phyloP scores from a whole-genome alignment of 495 filamentous ascomycete species.

The Talaromyces thailandensis region DNA sequence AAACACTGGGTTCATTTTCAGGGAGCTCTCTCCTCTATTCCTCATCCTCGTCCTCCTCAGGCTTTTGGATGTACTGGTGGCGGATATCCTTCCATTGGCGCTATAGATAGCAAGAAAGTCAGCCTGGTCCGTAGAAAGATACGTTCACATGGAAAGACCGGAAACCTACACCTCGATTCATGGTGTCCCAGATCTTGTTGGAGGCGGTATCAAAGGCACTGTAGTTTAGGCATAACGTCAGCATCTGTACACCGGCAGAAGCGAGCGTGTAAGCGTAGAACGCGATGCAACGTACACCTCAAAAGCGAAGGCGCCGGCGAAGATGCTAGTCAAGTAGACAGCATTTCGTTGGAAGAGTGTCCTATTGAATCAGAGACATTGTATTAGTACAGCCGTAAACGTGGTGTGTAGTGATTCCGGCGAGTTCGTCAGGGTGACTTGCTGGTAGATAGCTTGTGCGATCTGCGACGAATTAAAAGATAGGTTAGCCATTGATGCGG shows the following conservation, averaged over 20 bases:
- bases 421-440: not conserved
- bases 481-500: conserved; percentile 1
- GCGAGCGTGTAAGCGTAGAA: conserved; percentile 1
- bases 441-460: conserved; percentile 13
- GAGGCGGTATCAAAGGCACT: conserved; percentile 71
- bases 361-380: conserved; percentile 38
- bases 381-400: conserved; percentile 11
- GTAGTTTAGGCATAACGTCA: conserved; percentile 7
- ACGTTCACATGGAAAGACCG: not conserved
- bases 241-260: not conserved
- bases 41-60: conserved; percentile 48
- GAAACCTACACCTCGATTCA: conserved; percentile 78
- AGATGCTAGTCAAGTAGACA: conserved; percentile 77
- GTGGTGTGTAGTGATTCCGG: not conserved
- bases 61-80: conserved; percentile 62
- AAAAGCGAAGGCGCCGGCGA: conserved; percentile 79
- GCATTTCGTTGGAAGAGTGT: conserved; percentile 75
- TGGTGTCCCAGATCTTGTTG: conserved; percentile 77
- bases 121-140: not conserved
- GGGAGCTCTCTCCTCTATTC: conserved; percentile 18
- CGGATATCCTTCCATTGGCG: conserved; percentile 99
- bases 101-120: conserved; percentile 31
- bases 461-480: conserved; percentile 5
- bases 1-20: not conserved
- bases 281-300: conserved; percentile 62